A percentile compares a stretch with the other conserved stretches of the same genome.
phyloP scores from a whole-genome alignment of 176 grass and related monocot species.

The Hyparrhenia diplandra region DNA sequence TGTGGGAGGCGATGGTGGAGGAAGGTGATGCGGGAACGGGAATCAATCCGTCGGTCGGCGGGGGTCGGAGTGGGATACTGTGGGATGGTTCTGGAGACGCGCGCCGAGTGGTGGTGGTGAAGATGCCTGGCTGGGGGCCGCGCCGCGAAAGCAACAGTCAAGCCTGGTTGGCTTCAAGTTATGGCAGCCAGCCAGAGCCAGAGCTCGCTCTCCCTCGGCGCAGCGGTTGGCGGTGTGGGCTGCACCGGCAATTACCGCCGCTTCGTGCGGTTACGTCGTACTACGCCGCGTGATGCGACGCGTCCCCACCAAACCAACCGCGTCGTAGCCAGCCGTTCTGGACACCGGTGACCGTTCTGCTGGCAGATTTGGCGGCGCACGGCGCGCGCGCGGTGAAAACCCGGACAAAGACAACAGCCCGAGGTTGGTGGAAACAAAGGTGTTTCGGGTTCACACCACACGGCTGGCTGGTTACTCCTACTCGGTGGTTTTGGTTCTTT shows the following conservation, averaged over 20 bases:
- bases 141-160: conserved; percentile 31
- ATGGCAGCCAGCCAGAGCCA: no score
- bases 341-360: background rate
- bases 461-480: no score
- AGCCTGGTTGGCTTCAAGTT: background rate
- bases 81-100: conserved; percentile 27
- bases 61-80: background rate
- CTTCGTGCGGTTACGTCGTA: background rate
- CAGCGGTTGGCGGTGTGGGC: no score
- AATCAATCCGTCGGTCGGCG: conserved; percentile 8
- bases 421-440: background rate
- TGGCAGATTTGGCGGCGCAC: background rate
- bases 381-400: no score
- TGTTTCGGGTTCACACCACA: no score
- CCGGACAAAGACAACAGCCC: no score
- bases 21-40: background rate
- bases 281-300: background rate
- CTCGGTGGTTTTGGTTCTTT: background rate
- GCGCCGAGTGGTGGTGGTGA: background rate
- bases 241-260: background rate
- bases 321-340: background rate
- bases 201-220: no score
- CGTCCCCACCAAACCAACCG: conserved; percentile 15
- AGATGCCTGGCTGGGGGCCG: background rate
- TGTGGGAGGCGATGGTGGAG: background rate